Conservation (phyloP, 176 grass and related monocot genomes). For the Pharus latifolius region DNA sequence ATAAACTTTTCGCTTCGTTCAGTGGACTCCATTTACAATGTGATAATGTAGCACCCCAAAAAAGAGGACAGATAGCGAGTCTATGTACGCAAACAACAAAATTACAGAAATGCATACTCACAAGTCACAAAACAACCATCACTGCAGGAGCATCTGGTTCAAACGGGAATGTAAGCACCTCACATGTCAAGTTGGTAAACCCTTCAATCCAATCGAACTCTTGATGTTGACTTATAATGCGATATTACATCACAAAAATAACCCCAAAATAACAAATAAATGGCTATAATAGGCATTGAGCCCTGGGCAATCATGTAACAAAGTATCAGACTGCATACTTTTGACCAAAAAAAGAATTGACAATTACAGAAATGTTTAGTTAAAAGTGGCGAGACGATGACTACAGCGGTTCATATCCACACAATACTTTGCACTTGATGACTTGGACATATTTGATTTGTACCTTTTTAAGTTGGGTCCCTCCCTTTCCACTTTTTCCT, state of each 20-base stretch:
- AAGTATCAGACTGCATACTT: neutral
- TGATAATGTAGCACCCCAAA: neutral
- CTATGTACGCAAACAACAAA: no score
- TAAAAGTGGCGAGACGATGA: conserved; percentile 1
- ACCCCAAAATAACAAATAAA: neutral
- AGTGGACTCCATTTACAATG: neutral
- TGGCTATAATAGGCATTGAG: neutral
- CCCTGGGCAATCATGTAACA: neutral
- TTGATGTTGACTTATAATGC: neutral
- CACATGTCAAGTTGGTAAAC: neutral
- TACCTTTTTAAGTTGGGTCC: conserved; percentile 7
- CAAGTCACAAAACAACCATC: neutral
- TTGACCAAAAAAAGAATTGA: neutral
- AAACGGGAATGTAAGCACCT: neutral
- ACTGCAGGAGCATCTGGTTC: neutral
- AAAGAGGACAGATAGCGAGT: no score
- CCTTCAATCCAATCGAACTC: neutral
- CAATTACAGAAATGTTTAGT: neutral
- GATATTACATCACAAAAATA: neutral
- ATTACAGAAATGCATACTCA: neutral
- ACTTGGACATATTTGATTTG: conserved; percentile 7
- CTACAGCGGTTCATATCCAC: conserved; percentile 15
- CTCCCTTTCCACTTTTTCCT: neutral
- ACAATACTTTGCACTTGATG: neutral
- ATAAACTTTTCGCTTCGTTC: no score